Conservation (phyloP, 108 stramenopile species). For the Pseudonitzschia pungens region DNA sequence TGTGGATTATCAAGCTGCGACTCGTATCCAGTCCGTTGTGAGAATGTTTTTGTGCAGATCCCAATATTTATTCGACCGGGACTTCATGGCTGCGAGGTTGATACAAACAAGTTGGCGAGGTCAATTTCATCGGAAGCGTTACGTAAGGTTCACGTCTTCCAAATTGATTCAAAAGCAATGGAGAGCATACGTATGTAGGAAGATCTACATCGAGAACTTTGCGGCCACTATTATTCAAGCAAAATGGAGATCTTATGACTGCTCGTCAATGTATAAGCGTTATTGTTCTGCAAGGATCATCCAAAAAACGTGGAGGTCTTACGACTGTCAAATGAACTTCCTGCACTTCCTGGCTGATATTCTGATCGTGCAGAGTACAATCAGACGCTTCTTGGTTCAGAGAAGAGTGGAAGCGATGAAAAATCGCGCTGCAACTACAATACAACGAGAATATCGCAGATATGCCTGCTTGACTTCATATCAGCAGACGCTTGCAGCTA, state of each 20-base stretch:
- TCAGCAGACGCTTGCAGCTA: slow-evolving; percentile 17
- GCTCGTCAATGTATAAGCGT: slow-evolving; percentile 8
- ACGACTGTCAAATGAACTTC: slow-evolving; percentile 73
- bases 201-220: slow-evolving; percentile 14
- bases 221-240: slow-evolving; percentile 31
- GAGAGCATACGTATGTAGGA: slow-evolving; percentile 38
- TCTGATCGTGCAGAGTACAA: slow-evolving; percentile 68
- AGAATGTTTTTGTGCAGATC: slow-evolving; percentile 2
- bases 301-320: slow-evolving; percentile 38
- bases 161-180: slow-evolving; percentile 30
- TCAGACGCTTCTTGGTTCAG: slow-evolving; percentile 48
- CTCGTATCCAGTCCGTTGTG: slow-evolving; percentile 23
- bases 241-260: slow-evolving; percentile 32
- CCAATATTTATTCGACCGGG: not conserved
- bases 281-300: slow-evolving; percentile 27
- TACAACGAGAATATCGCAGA: slow-evolving; percentile 14
- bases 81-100: not conserved
- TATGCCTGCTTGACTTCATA: not conserved
- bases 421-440: slow-evolving; percentile 1
- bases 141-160: not conserved
- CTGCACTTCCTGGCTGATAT: slow-evolving; percentile 69
- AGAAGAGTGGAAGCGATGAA: slow-evolving; percentile 17
- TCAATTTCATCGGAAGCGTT: slow-evolving; percentile 21
- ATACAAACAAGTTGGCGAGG: slow-evolving; percentile 26
- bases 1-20: slow-evolving; percentile 34